A percentile compares a stretch with the other conserved stretches of the same genome.
Conservation (phyloP, 1,284 basidiomycete genomes). For the Ustilago nuda region DNA sequence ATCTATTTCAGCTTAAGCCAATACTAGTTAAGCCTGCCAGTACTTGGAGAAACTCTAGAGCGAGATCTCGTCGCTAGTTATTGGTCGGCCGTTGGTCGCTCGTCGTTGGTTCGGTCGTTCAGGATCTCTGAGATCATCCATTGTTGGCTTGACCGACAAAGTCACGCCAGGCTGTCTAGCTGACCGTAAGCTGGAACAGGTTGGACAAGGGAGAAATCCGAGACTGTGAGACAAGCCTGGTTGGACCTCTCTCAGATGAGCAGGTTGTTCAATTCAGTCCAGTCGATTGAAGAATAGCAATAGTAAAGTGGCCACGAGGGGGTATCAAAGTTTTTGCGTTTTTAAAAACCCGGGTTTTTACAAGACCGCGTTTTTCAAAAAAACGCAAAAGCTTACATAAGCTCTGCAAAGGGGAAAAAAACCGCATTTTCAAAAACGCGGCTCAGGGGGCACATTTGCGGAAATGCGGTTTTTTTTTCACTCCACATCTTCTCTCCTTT, state of each 20-base stretch:
- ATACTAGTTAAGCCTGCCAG: not conserved
- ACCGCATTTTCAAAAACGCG: too few relatives aligned
- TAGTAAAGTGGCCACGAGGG: not conserved
- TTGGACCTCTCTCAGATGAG: conserved; percentile 1
- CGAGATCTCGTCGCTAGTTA: conserved; percentile 5
- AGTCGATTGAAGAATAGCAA: not conserved
- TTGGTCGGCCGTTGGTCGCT: conserved; percentile 24
- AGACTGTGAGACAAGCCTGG: not conserved
- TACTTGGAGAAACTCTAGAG: not conserved
- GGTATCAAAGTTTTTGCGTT: too few relatives aligned
- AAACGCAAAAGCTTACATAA: too few relatives aligned
- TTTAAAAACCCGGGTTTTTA: too few relatives aligned
- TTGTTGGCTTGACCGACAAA: conserved; percentile 1
- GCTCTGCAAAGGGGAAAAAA: too few relatives aligned
- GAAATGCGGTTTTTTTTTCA: too few relatives aligned
- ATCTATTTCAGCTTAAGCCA: not conserved
- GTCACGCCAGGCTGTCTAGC: not conserved
- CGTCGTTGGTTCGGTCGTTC: conserved; percentile 21
- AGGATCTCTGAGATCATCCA: not conserved
- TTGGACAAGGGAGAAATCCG: conserved; percentile 4
- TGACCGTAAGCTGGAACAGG: not conserved
- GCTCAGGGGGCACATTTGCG: too few relatives aligned
- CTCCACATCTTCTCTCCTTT: too few relatives aligned
- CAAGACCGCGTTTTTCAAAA: too few relatives aligned
- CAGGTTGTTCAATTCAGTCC: not conserved